Conservation (phyloP, 495 filamentous ascomycete genomes). For the Penicillium arizonense region DNA sequence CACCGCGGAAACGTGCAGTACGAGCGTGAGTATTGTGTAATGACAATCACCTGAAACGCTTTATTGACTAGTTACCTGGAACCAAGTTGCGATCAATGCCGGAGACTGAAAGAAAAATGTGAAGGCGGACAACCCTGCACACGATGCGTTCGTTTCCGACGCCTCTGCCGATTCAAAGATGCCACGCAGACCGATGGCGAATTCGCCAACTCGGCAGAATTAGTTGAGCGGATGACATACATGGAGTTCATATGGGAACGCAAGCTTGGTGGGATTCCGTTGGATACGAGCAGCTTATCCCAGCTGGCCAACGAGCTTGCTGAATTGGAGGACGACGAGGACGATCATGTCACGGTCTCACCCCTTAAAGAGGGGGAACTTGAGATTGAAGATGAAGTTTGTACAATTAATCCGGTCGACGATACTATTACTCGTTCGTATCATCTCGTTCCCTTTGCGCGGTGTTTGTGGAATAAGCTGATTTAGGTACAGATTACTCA, state of each 20-base stretch:
- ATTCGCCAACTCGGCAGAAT: constrained; percentile 14
- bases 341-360: no score
- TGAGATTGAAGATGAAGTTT: constrained; percentile 25
- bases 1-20: constrained; percentile 5
- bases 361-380: no score
- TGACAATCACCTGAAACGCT: no score
- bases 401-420: constrained; percentile 27
- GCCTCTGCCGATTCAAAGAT: constrained; percentile 24
- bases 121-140: constrained; percentile 30
- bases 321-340: constrained; percentile 13
- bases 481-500: constrained; percentile 34
- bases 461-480: no score
- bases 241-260: constrained; percentile 27
- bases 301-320: background rate
- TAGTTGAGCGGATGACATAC: constrained; percentile 20
- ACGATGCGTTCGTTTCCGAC: constrained; percentile 25
- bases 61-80: background rate
- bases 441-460: no score
- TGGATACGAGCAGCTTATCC: constrained; percentile 21
- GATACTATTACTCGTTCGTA: constrained; percentile 31
- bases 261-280: constrained; percentile 16
- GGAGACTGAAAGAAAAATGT: constrained; percentile 29
- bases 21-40: constrained; percentile 9
- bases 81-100: constrained; percentile 25
- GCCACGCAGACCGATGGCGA: constrained; percentile 12